Evolutionary conservation across 345 rosid genomes (phyloP).

Genomic region (Dovyalis caffra): DNA sequence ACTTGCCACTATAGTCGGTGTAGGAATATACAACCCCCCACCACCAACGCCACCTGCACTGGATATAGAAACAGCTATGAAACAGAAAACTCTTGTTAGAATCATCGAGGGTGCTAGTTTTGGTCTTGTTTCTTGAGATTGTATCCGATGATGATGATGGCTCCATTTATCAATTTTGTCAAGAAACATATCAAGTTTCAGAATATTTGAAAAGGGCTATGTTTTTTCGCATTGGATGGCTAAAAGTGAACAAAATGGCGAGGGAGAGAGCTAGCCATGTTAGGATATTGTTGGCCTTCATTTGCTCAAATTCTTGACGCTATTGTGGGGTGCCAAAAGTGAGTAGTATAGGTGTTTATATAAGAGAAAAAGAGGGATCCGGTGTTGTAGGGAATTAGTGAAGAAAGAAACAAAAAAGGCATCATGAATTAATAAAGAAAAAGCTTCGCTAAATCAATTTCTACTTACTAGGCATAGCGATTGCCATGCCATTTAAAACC

Average conservation of each 20-base stretch:
- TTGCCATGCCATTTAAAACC: no score
- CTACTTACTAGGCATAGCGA: no score
- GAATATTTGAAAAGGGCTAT: constrained; percentile 18
- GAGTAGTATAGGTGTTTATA: background rate
- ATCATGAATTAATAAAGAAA: background rate
- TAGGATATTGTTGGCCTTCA: constrained; percentile 2
- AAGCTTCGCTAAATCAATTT: background rate
- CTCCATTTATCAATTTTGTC: constrained; percentile 41
- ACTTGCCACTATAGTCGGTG: constrained; percentile 62
- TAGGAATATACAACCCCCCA: constrained; percentile 82
- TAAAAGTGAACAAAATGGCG: constrained; percentile 22
- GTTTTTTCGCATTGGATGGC: constrained; percentile 27
- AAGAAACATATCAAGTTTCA: constrained; percentile 14
- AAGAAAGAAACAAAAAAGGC: constrained; percentile 1
- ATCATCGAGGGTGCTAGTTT: constrained; percentile 38
- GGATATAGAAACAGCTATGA: constrained; percentile 68
- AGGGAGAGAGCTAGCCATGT: constrained; percentile 22
- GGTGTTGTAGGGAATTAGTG: background rate
- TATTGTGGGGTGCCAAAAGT: background rate
- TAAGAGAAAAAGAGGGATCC: background rate
- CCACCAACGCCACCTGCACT: constrained; percentile 97
- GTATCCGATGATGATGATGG: constrained; percentile 15
- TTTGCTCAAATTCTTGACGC: background rate
- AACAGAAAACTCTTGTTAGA: constrained; percentile 56
- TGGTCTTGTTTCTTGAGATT: constrained; percentile 29